phyloP scores from a whole-genome alignment of 2,329 filamentous ascomycete genomes.

The Fusarium bulbicola region DNA sequence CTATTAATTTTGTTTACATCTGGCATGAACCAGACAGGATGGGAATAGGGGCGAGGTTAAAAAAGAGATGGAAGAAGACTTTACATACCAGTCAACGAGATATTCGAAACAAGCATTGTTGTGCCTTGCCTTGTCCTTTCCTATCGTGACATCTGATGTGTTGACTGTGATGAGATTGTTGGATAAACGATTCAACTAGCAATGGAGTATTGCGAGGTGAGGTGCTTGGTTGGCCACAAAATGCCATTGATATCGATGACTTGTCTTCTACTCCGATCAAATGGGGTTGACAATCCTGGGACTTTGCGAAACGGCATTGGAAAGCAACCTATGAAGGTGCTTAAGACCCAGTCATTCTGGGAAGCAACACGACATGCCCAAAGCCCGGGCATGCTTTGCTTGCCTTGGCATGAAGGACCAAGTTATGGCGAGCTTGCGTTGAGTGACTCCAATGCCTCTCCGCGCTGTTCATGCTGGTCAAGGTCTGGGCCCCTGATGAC shows the following conservation, averaged over 20 bases:
- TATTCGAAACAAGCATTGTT: slow-evolving; percentile 16
- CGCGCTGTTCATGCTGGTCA: background rate
- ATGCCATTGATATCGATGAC: background rate
- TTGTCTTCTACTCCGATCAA: background rate
- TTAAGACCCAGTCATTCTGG: background rate
- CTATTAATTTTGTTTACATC: slow-evolving; percentile 39
- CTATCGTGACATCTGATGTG: background rate
- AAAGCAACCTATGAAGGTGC: background rate
- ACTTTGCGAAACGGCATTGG: too few relatives aligned
- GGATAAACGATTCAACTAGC: background rate
- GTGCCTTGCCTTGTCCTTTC: background rate
- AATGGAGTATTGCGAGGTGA: background rate
- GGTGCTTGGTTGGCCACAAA: background rate
- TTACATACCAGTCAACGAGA: slow-evolving; percentile 31
- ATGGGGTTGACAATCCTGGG: background rate
- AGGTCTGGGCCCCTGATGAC: background rate
- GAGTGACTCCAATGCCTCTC: background rate
- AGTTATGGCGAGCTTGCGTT: background rate
- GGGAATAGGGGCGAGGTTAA: slow-evolving; percentile 36
- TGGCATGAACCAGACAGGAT: slow-evolving; percentile 20
- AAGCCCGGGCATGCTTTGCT: background rate
- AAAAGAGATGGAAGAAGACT: slow-evolving; percentile 30
- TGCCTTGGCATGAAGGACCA: background rate
- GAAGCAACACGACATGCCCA: background rate
- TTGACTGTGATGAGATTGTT: background rate